Percentiles rank a stretch among this genome's conserved stretches.
Evolutionary conservation across 768 basidiomycete genomes (phyloP).

Genomic region (Leccinum disarticulatum): DNA sequence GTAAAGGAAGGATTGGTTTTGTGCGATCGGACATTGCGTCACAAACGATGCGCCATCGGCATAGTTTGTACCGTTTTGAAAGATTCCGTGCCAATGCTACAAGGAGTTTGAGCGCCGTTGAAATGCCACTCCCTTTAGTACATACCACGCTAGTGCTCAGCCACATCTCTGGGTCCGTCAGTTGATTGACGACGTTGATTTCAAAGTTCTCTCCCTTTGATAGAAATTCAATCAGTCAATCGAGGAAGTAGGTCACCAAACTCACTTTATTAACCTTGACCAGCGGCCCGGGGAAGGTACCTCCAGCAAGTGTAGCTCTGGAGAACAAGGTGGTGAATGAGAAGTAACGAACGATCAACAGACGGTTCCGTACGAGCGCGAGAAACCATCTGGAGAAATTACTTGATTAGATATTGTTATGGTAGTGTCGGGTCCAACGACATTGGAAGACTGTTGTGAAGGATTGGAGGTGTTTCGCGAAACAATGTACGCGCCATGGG

Average conservation of each 20-base stretch:
- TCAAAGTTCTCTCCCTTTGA: slow-evolving; percentile 39
- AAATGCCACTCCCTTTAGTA: neutral
- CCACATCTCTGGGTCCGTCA: slow-evolving; percentile 49
- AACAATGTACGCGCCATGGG: slow-evolving; percentile 21
- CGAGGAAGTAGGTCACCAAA: neutral
- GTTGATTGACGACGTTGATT: slow-evolving; percentile 46
- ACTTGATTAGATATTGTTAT: slow-evolving; percentile 40
- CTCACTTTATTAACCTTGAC: slow-evolving; percentile 37
- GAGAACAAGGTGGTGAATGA: neutral
- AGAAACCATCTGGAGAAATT: slow-evolving; percentile 52
- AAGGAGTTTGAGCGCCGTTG: neutral
- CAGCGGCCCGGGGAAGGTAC: slow-evolving; percentile 47
- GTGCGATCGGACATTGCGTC: slow-evolving; percentile 34
- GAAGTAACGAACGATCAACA: neutral
- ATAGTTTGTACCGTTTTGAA: slow-evolving; percentile 43
- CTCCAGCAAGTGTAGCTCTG: slow-evolving; percentile 38
- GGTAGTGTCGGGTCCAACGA: slow-evolving; percentile 23
- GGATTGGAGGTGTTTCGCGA: slow-evolving; percentile 11
- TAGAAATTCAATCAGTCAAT: neutral
- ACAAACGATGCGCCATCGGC: slow-evolving; percentile 45
- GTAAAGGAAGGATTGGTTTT: slow-evolving; percentile 26
- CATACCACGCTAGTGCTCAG: slow-evolving; percentile 46
- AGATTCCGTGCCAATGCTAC: slow-evolving; percentile 59
- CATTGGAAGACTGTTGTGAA: neutral
- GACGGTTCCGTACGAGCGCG: slow-evolving; percentile 37